These are phyloP conservation scores for Aspergillus viridinutans DNA, from an alignment of 2,329 filamentous ascomycete genomes.

Conservation along the genomic window DNA sequence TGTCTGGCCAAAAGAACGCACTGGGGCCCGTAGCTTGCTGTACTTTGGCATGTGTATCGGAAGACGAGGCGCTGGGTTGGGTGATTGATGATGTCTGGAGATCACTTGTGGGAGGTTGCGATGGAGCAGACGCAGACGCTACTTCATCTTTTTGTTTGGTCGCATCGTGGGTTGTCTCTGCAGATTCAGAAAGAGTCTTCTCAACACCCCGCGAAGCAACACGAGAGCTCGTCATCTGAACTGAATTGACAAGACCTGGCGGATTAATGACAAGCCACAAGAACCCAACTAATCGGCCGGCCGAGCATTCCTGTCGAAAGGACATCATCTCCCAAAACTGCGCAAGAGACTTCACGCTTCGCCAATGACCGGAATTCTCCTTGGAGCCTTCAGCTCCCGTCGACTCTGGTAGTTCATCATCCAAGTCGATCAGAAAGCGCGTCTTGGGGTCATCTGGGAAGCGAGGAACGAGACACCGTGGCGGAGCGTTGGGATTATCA, in stretches of 20 bases:
- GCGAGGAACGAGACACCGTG: slow-evolving; percentile 78
- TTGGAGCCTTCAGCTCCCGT: slow-evolving; percentile 25
- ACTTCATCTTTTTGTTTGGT: neutral
- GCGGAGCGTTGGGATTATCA: slow-evolving; percentile 64
- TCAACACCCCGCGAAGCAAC: slow-evolving; percentile 8
- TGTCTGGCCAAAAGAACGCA: slow-evolving; percentile 33
- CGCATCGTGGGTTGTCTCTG: neutral
- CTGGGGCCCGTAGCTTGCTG: slow-evolving; percentile 14
- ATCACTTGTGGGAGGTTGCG: neutral
- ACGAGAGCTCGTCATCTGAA: slow-evolving; percentile 27
- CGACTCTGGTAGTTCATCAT: slow-evolving; percentile 64
- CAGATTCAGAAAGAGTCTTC: neutral
- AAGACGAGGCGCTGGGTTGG: neutral
- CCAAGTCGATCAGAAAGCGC: slow-evolving; percentile 80
- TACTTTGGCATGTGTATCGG: neutral
- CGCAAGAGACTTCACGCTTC: slow-evolving; percentile 75
- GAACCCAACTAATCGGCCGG: slow-evolving; percentile 87
- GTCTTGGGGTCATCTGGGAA: slow-evolving; percentile 96
- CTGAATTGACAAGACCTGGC: slow-evolving; percentile 41
- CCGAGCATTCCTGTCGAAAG: slow-evolving; percentile 91
- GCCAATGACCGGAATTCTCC: slow-evolving; percentile 67
- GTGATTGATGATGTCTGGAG: neutral
- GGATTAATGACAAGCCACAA: slow-evolving; percentile 84
- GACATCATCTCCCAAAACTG: slow-evolving; percentile 99
- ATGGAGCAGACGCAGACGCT: neutral